A percentile compares a stretch with the other conserved stretches of the same genome.
Conservation (phyloP, 2,329 filamentous ascomycete genomes). For the Zymoseptoria ardabiliae region DNA sequence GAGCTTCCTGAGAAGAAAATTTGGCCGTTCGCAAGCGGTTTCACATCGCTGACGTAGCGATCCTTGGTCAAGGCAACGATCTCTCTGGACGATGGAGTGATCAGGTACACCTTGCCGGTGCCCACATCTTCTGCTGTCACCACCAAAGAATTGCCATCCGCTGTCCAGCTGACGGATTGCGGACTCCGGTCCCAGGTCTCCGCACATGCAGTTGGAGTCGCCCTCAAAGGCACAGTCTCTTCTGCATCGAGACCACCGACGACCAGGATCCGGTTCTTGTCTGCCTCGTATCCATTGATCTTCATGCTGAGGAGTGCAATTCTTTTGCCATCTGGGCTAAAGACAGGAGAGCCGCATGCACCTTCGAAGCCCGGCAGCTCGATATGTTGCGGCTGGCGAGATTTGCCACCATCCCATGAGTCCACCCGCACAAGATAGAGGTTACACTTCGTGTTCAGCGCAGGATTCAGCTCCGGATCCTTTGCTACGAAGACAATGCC, state of each 20-base stretch:
- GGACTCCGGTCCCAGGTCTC: slow-evolving; percentile 48
- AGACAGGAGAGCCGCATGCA: slow-evolving; percentile 60
- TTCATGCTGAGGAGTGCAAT: slow-evolving; percentile 76
- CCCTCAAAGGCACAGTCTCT: neutral
- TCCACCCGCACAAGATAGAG: slow-evolving; percentile 65
- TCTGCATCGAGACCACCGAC: slow-evolving; percentile 43
- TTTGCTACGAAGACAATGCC: slow-evolving; percentile 70
- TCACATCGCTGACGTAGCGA: slow-evolving; percentile 49
- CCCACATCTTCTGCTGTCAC: slow-evolving; percentile 68
- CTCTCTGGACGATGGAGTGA: slow-evolving; percentile 30
- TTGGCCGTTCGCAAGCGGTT: slow-evolving; percentile 42
- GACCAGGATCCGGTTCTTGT: slow-evolving; percentile 63
- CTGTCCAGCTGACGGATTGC: slow-evolving; percentile 43
- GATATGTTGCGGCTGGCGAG: slow-evolving; percentile 47
- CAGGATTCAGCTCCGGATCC: slow-evolving; percentile 62
- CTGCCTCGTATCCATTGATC: slow-evolving; percentile 69
- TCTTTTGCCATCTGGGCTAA: slow-evolving; percentile 64
- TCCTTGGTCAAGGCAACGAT: slow-evolving; percentile 40
- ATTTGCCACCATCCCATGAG: slow-evolving; percentile 49
- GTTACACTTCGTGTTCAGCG: slow-evolving; percentile 73
- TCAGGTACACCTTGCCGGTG: slow-evolving; percentile 50
- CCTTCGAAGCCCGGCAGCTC: slow-evolving; percentile 55
- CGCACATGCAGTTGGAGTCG: slow-evolving; percentile 3
- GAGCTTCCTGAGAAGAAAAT: slow-evolving; percentile 63
- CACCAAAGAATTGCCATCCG: slow-evolving; percentile 55